Base-by-base conservation (phyloP, 352 stramenopile species). In the Peronospora destructor region DNA sequence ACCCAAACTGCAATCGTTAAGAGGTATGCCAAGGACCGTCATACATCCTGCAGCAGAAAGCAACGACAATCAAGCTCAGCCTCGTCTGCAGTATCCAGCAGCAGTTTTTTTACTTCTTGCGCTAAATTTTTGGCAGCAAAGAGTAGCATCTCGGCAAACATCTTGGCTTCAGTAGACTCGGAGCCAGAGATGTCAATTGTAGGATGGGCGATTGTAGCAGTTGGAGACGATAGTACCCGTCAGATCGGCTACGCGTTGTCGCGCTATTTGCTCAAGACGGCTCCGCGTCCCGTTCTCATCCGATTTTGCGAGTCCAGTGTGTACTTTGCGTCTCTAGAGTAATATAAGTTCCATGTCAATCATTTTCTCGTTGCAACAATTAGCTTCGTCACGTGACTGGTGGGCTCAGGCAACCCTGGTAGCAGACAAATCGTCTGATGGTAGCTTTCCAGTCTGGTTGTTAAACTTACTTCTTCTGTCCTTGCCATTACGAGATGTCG, bases 231-330 rank as follows among this genome's bases (percentile, higher is more conserved):
- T 50, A 79, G 60, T 46, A 91, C 80, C n/a, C 67, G 68, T 17
- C 56, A 75, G 34, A 65, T 91, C 13, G 71, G 75, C 35, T 91
- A 91, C 56, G 53, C 58, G 1, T 44, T 91, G 19, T 75, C 73
- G 16, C 73, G 73, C 3, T 88, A 86, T 49, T 46, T 91, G 49
- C 70, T 91, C 37, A 76, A 81, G 69, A 87, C 80, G 6, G 68
- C 76, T 1, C 40, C 63, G 13, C 62, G 80, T 13, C 80, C 80
- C 17, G 65, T 91, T 25, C 66, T 70, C 35, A 73, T 91, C 38
- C 74, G 76, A 55, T 85, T 88, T 59, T 85, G 76, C 56, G 80
- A 88, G 42, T 75, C 80, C 29, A 86, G 75, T 50, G 60, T 82
- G 46, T 91, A 85, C 63, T 91, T 85, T 68, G 75, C 64, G 45